These are phyloP conservation scores for Ganoderma sp. DNA, from an alignment of 1,284 basidiomycete species.

Conservation along the genomic window DNA sequence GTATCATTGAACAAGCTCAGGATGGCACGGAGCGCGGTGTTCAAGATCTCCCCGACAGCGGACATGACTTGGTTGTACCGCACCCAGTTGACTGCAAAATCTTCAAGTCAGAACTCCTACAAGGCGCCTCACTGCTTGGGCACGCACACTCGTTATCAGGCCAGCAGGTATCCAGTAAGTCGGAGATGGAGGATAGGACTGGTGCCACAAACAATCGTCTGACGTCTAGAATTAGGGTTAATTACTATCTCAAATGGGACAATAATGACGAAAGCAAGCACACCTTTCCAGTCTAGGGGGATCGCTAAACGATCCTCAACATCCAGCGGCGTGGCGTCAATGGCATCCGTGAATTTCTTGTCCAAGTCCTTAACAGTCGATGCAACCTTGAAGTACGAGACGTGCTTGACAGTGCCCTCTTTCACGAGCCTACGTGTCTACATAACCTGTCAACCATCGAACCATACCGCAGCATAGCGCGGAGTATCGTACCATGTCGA, in stretches of 20 bases:
- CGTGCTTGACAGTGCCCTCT: slow-evolving; percentile 50
- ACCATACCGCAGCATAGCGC: not conserved
- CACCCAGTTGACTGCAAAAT: slow-evolving; percentile 60
- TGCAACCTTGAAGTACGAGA: slow-evolving; percentile 54
- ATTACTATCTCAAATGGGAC: not conserved
- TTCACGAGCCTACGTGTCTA: slow-evolving; percentile 55
- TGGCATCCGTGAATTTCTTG: slow-evolving; percentile 50
- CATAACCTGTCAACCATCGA: not conserved
- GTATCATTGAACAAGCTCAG: slow-evolving; percentile 32
- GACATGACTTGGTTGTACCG: slow-evolving; percentile 58
- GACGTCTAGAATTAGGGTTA: slow-evolving; percentile 44
- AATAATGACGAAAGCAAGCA: slow-evolving; percentile 22
- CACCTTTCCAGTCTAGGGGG: slow-evolving; percentile 54
- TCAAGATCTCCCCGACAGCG: slow-evolving; percentile 36
- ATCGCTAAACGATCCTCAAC: slow-evolving; percentile 60
- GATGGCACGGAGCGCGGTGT: slow-evolving; percentile 30
- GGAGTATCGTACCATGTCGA: slow-evolving; percentile 35
- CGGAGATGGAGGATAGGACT: slow-evolving; percentile 53
- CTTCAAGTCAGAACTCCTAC: not conserved
- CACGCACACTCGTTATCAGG: slow-evolving; percentile 57
- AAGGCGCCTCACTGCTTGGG: not conserved
- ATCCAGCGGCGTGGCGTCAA: slow-evolving; percentile 56
- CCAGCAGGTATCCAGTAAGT: slow-evolving; percentile 63
- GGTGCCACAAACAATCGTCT: slow-evolving; percentile 54
- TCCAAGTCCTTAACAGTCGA: slow-evolving; percentile 61